Evolutionary conservation across 2,329 filamentous ascomycete genomes (phyloP).

Genomic region (Epichloe aotearoae): DNA sequence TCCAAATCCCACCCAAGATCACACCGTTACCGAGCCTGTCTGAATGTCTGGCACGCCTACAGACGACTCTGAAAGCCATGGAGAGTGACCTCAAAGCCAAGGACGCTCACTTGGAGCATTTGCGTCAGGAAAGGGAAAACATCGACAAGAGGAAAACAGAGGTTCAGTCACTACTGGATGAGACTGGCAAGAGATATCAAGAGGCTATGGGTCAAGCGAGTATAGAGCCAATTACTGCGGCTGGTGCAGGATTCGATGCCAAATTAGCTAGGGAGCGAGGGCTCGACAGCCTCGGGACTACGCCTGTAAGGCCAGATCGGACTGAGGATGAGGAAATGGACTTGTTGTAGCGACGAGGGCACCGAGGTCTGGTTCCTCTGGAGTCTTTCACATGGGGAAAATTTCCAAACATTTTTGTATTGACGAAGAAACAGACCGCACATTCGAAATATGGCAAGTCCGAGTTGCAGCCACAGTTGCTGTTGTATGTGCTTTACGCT

Average conservation of each 20-base stretch:
- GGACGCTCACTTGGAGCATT: conserved; percentile 48
- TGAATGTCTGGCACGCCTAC: conserved; percentile 51
- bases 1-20: conserved; percentile 57
- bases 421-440: no score
- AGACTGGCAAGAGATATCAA: conserved; percentile 57
- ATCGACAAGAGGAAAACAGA: conserved; percentile 59
- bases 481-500: no score
- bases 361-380: background rate
- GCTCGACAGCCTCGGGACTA: conserved; percentile 22
- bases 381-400: no score
- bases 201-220: conserved; percentile 25
- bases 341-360: conserved; percentile 4
- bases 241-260: background rate
- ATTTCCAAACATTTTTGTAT: no score
- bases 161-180: conserved; percentile 67
- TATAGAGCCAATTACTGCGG: conserved; percentile 2
- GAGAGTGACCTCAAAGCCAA: conserved; percentile 48
- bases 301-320: conserved; percentile 14
- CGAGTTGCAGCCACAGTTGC: no score
- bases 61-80: conserved; percentile 47
- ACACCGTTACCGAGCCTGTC: conserved; percentile 63
- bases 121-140: conserved; percentile 55
- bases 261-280: conserved; percentile 20
- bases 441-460: no score
- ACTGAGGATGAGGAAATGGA: conserved; percentile 8